Evolutionary conservation across 1,139 yeast genomes (phyloP).

Genomic region (Saccharomycopsis crataegensis): DNA sequence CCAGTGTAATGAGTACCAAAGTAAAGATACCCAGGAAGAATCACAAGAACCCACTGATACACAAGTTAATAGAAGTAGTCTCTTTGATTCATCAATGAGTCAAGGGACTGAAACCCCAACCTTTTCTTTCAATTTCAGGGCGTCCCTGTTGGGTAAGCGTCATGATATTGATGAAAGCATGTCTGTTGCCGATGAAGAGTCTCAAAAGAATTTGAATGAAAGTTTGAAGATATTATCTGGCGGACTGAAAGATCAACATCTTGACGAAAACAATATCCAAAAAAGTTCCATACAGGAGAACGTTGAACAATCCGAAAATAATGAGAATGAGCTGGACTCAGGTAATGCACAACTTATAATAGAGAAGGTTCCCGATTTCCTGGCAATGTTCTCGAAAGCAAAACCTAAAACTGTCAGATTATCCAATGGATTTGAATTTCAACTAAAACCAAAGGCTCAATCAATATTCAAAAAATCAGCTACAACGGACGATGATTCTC

Average conservation of each 20-base stretch:
- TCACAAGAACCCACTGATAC: too few species aligned
- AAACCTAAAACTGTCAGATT: slow-evolving; percentile 8
- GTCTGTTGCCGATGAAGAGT: neutral
- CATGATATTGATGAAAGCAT: too few species aligned
- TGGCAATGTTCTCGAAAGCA: neutral
- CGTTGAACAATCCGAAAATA: neutral
- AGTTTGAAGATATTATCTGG: neutral
- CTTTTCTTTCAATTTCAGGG: neutral
- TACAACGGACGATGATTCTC: neutral
- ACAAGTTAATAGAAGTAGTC: too few species aligned
- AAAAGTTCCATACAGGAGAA: too few species aligned
- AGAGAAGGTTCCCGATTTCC: neutral
- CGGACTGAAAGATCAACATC: neutral
- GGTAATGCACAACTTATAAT: neutral
- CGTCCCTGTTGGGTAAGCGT: neutral
- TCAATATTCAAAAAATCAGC: neutral
- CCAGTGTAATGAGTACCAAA: too few species aligned
- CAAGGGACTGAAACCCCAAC: neutral
- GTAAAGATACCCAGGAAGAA: too few species aligned
- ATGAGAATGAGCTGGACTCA: neutral
- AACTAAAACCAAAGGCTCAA: slow-evolving; percentile 7
- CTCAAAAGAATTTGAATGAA: neutral
- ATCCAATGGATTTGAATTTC: slow-evolving; percentile 4
- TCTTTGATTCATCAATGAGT: too few species aligned
- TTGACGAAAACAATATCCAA: neutral